Base-by-base conservation (phyloP, 2,329 filamentous ascomycete species). In the Bipolaris victoriae region DNA sequence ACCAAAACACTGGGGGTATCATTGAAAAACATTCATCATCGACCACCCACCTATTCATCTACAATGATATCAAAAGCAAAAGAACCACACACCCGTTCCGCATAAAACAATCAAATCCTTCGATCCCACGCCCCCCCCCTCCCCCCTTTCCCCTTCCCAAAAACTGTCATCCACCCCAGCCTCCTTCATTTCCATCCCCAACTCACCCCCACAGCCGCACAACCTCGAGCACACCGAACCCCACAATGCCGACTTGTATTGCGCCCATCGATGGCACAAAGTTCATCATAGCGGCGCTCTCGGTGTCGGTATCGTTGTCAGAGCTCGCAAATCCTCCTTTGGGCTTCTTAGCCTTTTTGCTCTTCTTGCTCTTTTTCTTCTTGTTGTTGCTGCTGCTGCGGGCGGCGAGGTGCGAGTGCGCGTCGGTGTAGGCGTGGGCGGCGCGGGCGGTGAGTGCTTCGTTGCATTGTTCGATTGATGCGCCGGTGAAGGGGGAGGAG, bases 181-280 rank as follows among this genome's bases (percentile, higher is more conserved):
- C 41, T 26, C 37, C 15, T n/a, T n/a, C 40, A 26, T 29, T 44
- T 26, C 22, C 18, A 39, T 15, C 33, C 11, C 2, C 16, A 1
- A 22, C 29, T 48, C 58, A 71, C 22, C 49, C 57, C 69, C 69
- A 71, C 31, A 71, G 45, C 35, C 63, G 57, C 2, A 64, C 60
- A 41, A 65, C 41, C 44, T 70, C 67, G 13, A 68, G 52, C 36
- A 70, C 59, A 1, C 72, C 71, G 5, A 75, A 47, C 1, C 71
- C 63, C 20, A 75, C 26, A 2, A 67, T 69, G 46, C 64, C 65
- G 3, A 70, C 52, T 41, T 73, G 61, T 11, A 76, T 56, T 2
- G 57, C 52, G 29, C 55, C 65, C 53, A 56, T 73, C 15, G 70
- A 63, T 61, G 52, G 2, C 70, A 22, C 10, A 58, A 55, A 7